phyloP scores from a whole-genome alignment of 352 stramenopile species.

The Phytophthora vignae region DNA sequence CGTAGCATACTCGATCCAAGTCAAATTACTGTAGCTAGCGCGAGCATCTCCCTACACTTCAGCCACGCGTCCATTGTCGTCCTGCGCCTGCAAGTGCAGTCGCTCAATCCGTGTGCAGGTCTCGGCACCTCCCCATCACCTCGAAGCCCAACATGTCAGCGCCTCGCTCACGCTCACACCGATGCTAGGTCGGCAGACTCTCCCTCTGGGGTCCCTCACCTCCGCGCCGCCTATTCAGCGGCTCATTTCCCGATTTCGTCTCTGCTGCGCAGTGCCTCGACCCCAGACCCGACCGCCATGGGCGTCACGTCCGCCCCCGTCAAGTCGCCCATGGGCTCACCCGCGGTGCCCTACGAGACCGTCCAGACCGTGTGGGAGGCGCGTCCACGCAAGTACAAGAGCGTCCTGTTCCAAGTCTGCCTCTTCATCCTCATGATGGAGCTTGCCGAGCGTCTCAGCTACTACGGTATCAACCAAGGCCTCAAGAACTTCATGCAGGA shows the following conservation, averaged over 20 bases:
- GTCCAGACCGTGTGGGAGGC: constrained; percentile 52
- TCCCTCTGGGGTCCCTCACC: background rate
- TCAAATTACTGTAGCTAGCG: too few relatives aligned
- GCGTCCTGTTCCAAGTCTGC: constrained; percentile 63
- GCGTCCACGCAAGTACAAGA: constrained; percentile 66
- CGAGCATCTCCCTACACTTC: background rate
- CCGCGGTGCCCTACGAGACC: constrained; percentile 25
- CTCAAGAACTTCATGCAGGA: constrained; percentile 85
- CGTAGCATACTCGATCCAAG: background rate
- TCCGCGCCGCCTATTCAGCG: background rate
- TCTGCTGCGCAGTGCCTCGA: background rate
- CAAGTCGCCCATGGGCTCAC: constrained; percentile 40
- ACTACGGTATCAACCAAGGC: constrained; percentile 86
- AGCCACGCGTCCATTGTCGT: too few relatives aligned
- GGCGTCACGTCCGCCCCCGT: background rate
- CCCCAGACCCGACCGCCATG: background rate
- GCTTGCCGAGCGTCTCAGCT: constrained; percentile 72
- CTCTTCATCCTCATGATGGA: constrained; percentile 76
- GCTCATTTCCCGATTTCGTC: background rate
- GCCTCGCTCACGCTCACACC: constrained; percentile 6
- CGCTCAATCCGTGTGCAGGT: constrained; percentile 4
- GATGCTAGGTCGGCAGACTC: background rate
- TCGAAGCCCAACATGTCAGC: constrained; percentile 1
- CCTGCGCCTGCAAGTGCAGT: constrained; percentile 2
- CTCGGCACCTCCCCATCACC: constrained; percentile 11